Percentiles rank a stretch among this genome's conserved stretches.
Conservation (phyloP, 202 grass and related monocot genomes). For the Setaria viridis region DNA sequence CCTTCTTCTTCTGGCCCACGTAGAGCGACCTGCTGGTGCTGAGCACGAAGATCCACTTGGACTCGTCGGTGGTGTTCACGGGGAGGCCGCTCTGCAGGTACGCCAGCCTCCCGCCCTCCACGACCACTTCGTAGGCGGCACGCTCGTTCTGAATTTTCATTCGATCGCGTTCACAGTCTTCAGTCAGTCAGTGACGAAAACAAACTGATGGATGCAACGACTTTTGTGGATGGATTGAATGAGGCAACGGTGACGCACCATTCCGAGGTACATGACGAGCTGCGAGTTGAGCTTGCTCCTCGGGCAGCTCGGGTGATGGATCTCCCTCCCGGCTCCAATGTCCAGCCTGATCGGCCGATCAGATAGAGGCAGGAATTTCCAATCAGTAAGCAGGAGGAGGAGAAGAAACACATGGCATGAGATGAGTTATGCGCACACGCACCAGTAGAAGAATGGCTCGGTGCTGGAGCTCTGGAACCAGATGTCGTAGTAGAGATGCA, state of each 20-base stretch:
- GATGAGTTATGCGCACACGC: too few species aligned
- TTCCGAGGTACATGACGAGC: constrained; percentile 69
- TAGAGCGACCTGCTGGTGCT: constrained; percentile 74
- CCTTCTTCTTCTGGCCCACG: constrained; percentile 80
- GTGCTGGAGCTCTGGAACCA: constrained; percentile 76
- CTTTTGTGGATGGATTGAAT: background rate
- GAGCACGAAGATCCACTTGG: constrained; percentile 91
- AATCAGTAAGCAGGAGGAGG: too few species aligned
- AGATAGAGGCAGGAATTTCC: too few species aligned
- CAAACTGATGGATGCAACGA: background rate
- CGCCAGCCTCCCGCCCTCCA: constrained; percentile 55
- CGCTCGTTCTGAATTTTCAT: constrained; percentile 55
- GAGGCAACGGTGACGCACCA: constrained; percentile 37
- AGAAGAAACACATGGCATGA: too few species aligned
- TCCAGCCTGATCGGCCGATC: constrained; percentile 38
- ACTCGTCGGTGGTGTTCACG: constrained; percentile 66
- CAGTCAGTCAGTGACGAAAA: background rate
- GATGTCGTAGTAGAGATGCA: constrained; percentile 78
- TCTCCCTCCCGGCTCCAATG: constrained; percentile 66
- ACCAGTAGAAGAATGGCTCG: constrained; percentile 89
- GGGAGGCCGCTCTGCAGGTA: constrained; percentile 53
- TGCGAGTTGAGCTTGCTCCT: constrained; percentile 61
- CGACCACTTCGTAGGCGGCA: constrained; percentile 64
- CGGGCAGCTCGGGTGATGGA: constrained; percentile 58
- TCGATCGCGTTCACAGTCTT: background rate